Evolutionary conservation across 371 early-diverging fungal species (phyloP).

Genomic region (Phascolomyces articulosus): DNA sequence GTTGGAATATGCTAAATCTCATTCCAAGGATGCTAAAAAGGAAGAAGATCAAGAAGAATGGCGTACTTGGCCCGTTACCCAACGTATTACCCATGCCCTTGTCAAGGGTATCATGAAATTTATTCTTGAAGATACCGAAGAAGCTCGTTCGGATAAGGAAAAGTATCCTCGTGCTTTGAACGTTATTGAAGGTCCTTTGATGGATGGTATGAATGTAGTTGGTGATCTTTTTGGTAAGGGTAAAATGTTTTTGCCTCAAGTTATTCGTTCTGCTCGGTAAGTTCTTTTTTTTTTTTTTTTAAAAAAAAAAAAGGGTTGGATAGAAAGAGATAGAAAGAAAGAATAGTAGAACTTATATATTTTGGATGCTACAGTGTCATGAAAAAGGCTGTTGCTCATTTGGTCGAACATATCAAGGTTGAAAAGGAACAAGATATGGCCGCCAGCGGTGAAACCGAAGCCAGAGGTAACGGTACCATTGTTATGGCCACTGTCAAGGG

Average conservation of each 20-base stretch:
- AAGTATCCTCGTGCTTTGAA: slow-evolving; percentile 86
- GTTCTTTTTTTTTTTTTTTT: too few species aligned
- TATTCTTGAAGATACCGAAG: slow-evolving; percentile 92
- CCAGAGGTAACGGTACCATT: slow-evolving; percentile 71
- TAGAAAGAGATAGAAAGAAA: too few species aligned
- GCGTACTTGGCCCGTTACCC: slow-evolving; percentile 76
- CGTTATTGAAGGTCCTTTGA: slow-evolving; percentile 94
- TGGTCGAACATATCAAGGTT: slow-evolving; percentile 90
- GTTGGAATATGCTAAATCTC: slow-evolving; percentile 83
- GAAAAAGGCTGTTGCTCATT: slow-evolving; percentile 94
- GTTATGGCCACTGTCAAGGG: slow-evolving; percentile 95
- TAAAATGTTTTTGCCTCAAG: slow-evolving; percentile 97
- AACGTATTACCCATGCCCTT: slow-evolving; percentile 79
- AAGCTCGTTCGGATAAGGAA: slow-evolving; percentile 72
- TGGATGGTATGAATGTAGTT: slow-evolving; percentile 92
- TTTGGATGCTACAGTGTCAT: slow-evolving; percentile 55
- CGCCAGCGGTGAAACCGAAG: slow-evolving; percentile 44
- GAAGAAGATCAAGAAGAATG: slow-evolving; percentile 86
- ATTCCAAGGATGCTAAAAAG: slow-evolving; percentile 74
- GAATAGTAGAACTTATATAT: neutral
- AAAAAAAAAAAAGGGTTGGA: too few species aligned
- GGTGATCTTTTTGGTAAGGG: slow-evolving; percentile 93
- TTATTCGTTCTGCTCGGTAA: slow-evolving; percentile 89
- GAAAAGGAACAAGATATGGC: slow-evolving; percentile 75
- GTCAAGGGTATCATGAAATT: slow-evolving; percentile 93